phyloP scores from a whole-genome alignment of 2,329 filamentous ascomycete genomes.

The Lachnellula hyalina region DNA sequence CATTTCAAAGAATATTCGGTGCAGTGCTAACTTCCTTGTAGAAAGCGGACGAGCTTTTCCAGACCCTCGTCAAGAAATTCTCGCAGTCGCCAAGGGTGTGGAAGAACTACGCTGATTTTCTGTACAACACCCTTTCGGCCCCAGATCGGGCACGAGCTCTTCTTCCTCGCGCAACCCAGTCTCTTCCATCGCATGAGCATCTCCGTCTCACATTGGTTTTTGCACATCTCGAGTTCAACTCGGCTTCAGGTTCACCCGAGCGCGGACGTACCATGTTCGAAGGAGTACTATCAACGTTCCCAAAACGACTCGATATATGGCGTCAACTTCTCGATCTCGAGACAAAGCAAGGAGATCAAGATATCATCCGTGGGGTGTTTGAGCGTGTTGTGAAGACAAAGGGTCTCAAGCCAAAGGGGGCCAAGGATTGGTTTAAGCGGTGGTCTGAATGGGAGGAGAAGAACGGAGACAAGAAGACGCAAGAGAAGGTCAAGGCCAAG shows the following conservation, averaged over 20 bases:
- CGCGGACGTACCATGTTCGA: slow-evolving; percentile 94
- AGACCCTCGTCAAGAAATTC: slow-evolving; percentile 81
- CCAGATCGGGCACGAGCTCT: slow-evolving; percentile 73
- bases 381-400: slow-evolving; percentile 68
- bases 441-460: slow-evolving; percentile 87
- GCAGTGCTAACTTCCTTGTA: slow-evolving; percentile 37
- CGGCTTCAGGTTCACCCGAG: slow-evolving; percentile 75
- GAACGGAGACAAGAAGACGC: slow-evolving; percentile 62
- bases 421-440: slow-evolving; percentile 82
- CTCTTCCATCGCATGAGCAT: slow-evolving; percentile 61
- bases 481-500: slow-evolving; percentile 64
- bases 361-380: slow-evolving; percentile 69
- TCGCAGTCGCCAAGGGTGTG: slow-evolving; percentile 75
- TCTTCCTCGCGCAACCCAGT: slow-evolving; percentile 77
- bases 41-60: slow-evolving; percentile 87
- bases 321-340: slow-evolving; percentile 88
- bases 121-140: slow-evolving; percentile 67
- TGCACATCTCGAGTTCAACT: slow-evolving; percentile 86
- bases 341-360: slow-evolving; percentile 51
- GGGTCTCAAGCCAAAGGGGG: slow-evolving; percentile 74
- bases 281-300: slow-evolving; percentile 74
- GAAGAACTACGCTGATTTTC: slow-evolving; percentile 92
- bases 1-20: not conserved
- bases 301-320: slow-evolving; percentile 90
- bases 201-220: slow-evolving; percentile 79